Evolutionary conservation across 495 filamentous ascomycete genomes (phyloP).

Genomic region (Xylaria longipes): DNA sequence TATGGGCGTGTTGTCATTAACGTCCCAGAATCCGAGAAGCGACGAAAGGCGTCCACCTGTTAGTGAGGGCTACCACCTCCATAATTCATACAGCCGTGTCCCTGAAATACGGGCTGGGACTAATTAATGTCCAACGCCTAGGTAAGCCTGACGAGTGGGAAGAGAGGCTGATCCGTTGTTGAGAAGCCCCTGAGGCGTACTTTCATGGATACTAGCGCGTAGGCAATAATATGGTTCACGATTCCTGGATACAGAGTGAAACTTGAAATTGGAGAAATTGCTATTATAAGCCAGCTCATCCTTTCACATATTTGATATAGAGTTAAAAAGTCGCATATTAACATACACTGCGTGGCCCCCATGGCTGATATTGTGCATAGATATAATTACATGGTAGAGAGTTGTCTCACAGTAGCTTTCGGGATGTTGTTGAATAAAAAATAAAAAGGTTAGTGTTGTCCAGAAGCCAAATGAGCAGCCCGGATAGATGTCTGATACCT

Average conservation of each 20-base stretch:
- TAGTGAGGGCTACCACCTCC: background rate
- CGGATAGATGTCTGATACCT: too few relatives aligned
- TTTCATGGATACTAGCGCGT: slow-evolving; percentile 2
- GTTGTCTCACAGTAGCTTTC: too few relatives aligned
- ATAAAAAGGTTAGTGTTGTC: too few relatives aligned
- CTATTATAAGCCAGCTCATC: background rate
- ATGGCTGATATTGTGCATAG: too few relatives aligned
- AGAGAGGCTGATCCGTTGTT: background rate
- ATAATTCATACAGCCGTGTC: background rate
- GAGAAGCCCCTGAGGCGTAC: background rate
- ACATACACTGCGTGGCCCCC: too few relatives aligned
- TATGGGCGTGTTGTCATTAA: too few relatives aligned
- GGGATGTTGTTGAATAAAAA: too few relatives aligned
- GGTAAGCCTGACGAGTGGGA: background rate
- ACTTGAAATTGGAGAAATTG: slow-evolving; percentile 9
- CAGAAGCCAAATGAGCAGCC: too few relatives aligned
- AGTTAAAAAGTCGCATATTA: too few relatives aligned
- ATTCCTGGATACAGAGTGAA: slow-evolving; percentile 1
- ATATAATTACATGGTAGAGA: too few relatives aligned
- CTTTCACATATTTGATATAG: too few relatives aligned
- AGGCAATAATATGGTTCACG: background rate
- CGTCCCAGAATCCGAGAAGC: background rate
- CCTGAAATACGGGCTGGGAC: background rate
- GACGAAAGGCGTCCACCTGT: slow-evolving; percentile 2
- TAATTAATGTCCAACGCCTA: background rate